A percentile compares a stretch with the other conserved stretches of the same genome.
phyloP scores from a whole-genome alignment of 495 filamentous ascomycete species.

The Trichocladium antarcticum region DNA sequence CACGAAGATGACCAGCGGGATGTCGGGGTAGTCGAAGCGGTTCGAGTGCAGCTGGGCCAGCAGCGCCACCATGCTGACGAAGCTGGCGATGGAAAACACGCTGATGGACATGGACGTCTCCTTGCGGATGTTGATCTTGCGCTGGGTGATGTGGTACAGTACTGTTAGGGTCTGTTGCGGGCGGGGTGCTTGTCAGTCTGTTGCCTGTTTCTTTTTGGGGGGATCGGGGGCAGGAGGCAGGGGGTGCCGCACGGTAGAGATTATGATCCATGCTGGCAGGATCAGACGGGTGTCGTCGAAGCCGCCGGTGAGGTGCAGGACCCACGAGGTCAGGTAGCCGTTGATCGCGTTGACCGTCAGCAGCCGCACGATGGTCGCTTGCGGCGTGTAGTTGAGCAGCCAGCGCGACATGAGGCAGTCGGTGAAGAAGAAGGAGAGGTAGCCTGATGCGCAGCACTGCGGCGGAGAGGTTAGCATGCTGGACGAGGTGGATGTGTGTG shows the following conservation, averaged over 20 bases:
- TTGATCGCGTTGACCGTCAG: constrained; percentile 68
- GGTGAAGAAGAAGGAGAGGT: constrained; percentile 81
- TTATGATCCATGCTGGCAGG: constrained; percentile 77
- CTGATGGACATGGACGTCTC: constrained; percentile 68
- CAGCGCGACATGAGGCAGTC: constrained; percentile 89
- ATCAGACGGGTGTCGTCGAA: constrained; percentile 65
- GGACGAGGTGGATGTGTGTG: neutral
- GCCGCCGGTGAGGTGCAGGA: constrained; percentile 64
- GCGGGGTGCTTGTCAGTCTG: neutral
- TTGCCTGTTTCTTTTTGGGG: neutral
- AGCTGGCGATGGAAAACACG: constrained; percentile 64
- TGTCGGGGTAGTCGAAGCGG: constrained; percentile 50
- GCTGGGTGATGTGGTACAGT: constrained; percentile 70
- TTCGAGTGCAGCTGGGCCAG: constrained; percentile 58
- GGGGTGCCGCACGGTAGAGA: constrained; percentile 51
- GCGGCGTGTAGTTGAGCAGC: constrained; percentile 81
- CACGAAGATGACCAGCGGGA: constrained; percentile 49
- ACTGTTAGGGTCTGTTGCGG: constrained; percentile 54
- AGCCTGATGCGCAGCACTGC: constrained; percentile 70
- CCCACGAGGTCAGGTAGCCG: constrained; percentile 70
- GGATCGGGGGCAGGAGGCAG: too few species aligned
- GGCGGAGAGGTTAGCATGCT: neutral
- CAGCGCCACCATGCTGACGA: constrained; percentile 61
- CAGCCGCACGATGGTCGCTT: constrained; percentile 72
- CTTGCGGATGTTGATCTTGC: constrained; percentile 69